Evolutionary conservation across 768 basidiomycete species (phyloP), one percentile per base, ranked within the genome.

Genomic region (Termitomyces heimii): DNA sequence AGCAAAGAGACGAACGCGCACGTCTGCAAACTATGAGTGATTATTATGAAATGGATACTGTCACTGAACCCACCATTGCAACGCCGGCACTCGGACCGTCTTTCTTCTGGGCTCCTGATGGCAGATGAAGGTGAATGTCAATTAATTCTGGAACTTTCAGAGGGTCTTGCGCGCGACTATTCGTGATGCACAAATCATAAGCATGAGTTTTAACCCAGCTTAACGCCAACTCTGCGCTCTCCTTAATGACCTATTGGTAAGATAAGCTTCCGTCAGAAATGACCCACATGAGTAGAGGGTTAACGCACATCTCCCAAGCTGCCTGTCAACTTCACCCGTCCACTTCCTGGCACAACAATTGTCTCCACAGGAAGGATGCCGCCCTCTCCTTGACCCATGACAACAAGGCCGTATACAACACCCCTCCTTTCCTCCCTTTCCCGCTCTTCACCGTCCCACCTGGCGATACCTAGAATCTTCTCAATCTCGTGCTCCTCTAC

Each of bases 201-300:
- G 91, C 86, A 63, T 93, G 83, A 18, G 82, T 82, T 75, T 91
- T 92, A 18, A 96, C 92, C 93, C 94, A 97, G 67, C 90, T 94
- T 64, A 97, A 73, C 1, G 92, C 92, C 45, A 98, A 76, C 66
- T 92, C 90, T 8, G 86, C 93, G 59, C 89, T 92, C 75, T 98
- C 94, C 69, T 89, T 89, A 73, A 97, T 94, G 18, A 94, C 92
- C 79, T 85, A 57, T 45, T 26, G 57, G 43, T 22, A 29, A 40
- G 32, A 53, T 39, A 9, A 42, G 43, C n/a, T 20, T 39, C 28
- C 20, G 40, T 51, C 14, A 59, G 31, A 45, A 18, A 28, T 10
- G 5, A n/a, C n/a, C 31, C 28, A 61, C 10, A n/a, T 6, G 45
- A 49, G 49, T 12, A 18, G 13, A 55, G 18, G 48, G 13, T 10